Conservation (phyloP, 768 basidiomycete species). For the Panaeolus papilionaceus region DNA sequence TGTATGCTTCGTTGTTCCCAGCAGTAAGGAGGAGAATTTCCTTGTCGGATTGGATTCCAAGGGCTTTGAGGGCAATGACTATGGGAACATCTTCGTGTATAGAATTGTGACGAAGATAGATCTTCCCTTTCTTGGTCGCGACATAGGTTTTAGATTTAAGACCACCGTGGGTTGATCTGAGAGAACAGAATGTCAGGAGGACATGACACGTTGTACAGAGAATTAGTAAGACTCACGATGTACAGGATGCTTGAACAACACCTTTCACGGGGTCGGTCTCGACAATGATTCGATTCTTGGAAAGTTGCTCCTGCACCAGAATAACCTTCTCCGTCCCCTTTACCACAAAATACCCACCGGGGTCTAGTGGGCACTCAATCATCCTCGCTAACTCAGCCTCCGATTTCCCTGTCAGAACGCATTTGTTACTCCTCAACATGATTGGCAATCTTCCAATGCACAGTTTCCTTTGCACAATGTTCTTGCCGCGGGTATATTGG, state of each 20-base stretch:
- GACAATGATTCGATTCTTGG: slow-evolving; percentile 99
- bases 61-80: slow-evolving; percentile 93
- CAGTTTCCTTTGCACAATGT: slow-evolving; percentile 86
- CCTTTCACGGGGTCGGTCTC: slow-evolving; percentile 93
- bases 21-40: slow-evolving; percentile 95
- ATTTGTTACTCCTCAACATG: slow-evolving; percentile 96
- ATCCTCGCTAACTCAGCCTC: slow-evolving; percentile 90
- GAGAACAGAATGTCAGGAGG: slow-evolving; percentile 16
- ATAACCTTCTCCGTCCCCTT: slow-evolving; percentile 99
- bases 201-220: not conserved
- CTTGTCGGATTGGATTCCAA: slow-evolving; percentile 96
- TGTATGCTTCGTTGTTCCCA: slow-evolving; percentile 90
- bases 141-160: slow-evolving; percentile 98
- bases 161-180: slow-evolving; percentile 80
- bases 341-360: slow-evolving; percentile 99
- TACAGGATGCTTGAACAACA: slow-evolving; percentile 92
- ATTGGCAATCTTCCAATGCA: slow-evolving; percentile 93
- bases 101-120: slow-evolving; percentile 97
- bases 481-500: slow-evolving; percentile 92
- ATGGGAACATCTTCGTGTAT: slow-evolving; percentile 98
- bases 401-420: slow-evolving; percentile 79
- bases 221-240: slow-evolving; percentile 69
- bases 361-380: slow-evolving; percentile 97
- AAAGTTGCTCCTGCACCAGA: slow-evolving; percentile 96
- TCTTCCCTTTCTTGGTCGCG: slow-evolving; percentile 90